Evolutionary conservation across 306 rosid species (phyloP).

Genomic region (Vigna unguiculata): DNA sequence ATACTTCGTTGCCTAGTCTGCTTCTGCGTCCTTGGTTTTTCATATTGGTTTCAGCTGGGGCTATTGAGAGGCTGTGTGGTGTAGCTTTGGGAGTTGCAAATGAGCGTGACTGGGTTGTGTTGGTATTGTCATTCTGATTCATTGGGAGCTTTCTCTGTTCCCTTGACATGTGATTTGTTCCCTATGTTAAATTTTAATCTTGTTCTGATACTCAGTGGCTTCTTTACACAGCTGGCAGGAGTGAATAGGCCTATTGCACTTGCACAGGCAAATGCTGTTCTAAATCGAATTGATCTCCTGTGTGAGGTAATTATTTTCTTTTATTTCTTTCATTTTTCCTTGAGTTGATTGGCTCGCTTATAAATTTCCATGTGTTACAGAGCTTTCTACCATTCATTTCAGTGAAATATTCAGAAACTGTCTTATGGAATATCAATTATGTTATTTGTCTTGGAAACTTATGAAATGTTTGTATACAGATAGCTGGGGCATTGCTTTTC

Average conservation of each 20-base stretch:
- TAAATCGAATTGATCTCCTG: conserved; percentile 90
- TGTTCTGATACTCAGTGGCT: conserved; percentile 32
- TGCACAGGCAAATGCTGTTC: conserved; percentile 90
- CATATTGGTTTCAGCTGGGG: conserved; percentile 77
- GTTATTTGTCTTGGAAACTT: conserved; percentile 35
- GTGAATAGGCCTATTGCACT: conserved; percentile 93
- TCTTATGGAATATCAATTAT: conserved; percentile 15
- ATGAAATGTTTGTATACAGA: conserved; percentile 55
- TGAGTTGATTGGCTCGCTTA: conserved; percentile 8
- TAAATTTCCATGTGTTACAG: conserved; percentile 26
- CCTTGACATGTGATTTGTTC: conserved; percentile 24
- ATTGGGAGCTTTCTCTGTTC: conserved; percentile 43
- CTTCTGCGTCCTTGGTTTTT: conserved; percentile 86
- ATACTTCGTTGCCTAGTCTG: conserved; percentile 64
- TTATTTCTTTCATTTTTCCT: neutral
- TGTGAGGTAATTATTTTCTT: conserved; percentile 73
- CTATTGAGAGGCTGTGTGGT: conserved; percentile 87
- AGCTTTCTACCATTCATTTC: conserved; percentile 23
- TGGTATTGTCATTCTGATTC: conserved; percentile 63
- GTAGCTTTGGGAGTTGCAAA: conserved; percentile 89
- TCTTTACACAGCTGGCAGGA: conserved; percentile 81
- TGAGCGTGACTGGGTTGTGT: conserved; percentile 98
- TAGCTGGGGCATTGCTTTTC: conserved; percentile 84
- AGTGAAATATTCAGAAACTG: conserved; percentile 23
- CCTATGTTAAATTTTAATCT: conserved; percentile 32